Percentiles rank a stretch among this genome's conserved stretches.
Conservation (phyloP, 805 yeast genomes). For the Starmerella bombicola region DNA sequence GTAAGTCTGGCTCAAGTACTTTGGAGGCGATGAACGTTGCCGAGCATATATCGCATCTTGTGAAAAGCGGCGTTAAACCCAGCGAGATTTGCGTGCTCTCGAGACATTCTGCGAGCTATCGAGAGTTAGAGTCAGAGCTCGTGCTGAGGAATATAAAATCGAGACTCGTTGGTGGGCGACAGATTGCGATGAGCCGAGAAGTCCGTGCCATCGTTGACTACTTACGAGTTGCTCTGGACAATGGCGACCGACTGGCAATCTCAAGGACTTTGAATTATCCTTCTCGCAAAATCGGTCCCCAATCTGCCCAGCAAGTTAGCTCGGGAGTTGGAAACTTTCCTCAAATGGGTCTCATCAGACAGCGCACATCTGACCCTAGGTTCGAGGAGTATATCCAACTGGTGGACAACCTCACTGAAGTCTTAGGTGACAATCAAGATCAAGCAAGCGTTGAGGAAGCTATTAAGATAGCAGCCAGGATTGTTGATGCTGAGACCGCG, state of each 20-base stretch:
- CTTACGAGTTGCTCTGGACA: slow-evolving; percentile 48
- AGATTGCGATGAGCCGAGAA: slow-evolving; percentile 71
- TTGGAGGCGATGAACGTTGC: slow-evolving; percentile 22
- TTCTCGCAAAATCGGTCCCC: slow-evolving; percentile 54
- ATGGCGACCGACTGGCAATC: slow-evolving; percentile 48
- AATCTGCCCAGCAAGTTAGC: slow-evolving; percentile 33
- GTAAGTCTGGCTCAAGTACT: slow-evolving; percentile 38
- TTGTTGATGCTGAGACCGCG: neutral
- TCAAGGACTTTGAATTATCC: slow-evolving; percentile 48
- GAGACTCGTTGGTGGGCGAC: slow-evolving; percentile 53
- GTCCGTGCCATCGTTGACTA: slow-evolving; percentile 51
- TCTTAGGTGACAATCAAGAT: neutral
- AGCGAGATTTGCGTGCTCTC: slow-evolving; percentile 64
- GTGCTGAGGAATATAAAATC: slow-evolving; percentile 48
- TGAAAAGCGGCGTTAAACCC: slow-evolving; percentile 33
- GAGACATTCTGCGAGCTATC: slow-evolving; percentile 25
- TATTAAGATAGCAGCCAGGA: neutral
- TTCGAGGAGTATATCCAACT: neutral
- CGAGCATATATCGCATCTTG: slow-evolving; percentile 42
- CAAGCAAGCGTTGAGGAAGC: neutral
- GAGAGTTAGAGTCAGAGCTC: slow-evolving; percentile 53
- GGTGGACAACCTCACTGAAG: neutral
- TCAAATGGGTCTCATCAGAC: neutral
- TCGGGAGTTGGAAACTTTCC: neutral
- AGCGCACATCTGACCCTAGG: neutral